Conservation (phyloP, 768 basidiomycete species). For the Naganishia kalamii region DNA sequence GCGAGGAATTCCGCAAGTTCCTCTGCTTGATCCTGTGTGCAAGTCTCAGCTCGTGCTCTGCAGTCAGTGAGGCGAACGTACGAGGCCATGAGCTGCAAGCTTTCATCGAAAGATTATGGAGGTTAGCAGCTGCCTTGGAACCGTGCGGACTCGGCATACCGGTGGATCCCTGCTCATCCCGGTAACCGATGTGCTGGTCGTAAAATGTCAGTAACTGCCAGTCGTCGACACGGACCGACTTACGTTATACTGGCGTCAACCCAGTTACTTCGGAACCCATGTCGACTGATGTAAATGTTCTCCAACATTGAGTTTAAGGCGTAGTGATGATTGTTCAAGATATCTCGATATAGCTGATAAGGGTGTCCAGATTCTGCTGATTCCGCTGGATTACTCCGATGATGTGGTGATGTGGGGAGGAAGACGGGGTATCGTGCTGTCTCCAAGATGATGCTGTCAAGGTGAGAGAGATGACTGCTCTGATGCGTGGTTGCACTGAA, state of each 20-base stretch:
- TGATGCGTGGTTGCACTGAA: neutral
- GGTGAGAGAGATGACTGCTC: too few species aligned
- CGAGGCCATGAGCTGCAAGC: slow-evolving; percentile 38
- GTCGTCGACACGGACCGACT: slow-evolving; percentile 19
- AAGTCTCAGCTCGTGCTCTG: neutral
- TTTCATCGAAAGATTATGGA: slow-evolving; percentile 2
- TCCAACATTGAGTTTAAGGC: slow-evolving; percentile 33
- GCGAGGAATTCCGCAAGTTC: slow-evolving; percentile 36
- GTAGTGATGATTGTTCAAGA: neutral
- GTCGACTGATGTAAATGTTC: slow-evolving; percentile 43
- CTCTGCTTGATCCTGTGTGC: slow-evolving; percentile 27
- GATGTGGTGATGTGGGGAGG: neutral
- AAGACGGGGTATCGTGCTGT: neutral
- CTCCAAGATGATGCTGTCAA: neutral
- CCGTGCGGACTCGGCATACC: slow-evolving; percentile 28
- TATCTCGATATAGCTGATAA: too few species aligned
- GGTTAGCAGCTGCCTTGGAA: too few species aligned
- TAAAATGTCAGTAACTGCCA: neutral
- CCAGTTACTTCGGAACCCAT: slow-evolving; percentile 45
- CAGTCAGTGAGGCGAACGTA: neutral
- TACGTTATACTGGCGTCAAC: slow-evolving; percentile 39
- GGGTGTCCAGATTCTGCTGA: too few species aligned
- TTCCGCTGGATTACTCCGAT: neutral
- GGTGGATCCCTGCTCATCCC: slow-evolving; percentile 45
- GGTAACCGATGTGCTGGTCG: slow-evolving; percentile 24